Percentiles rank a stretch among this genome's conserved stretches.
These are phyloP conservation scores for Aureobasidium sp. DNA, from an alignment of 2,329 filamentous ascomycete genomes.

Conservation along the genomic window DNA sequence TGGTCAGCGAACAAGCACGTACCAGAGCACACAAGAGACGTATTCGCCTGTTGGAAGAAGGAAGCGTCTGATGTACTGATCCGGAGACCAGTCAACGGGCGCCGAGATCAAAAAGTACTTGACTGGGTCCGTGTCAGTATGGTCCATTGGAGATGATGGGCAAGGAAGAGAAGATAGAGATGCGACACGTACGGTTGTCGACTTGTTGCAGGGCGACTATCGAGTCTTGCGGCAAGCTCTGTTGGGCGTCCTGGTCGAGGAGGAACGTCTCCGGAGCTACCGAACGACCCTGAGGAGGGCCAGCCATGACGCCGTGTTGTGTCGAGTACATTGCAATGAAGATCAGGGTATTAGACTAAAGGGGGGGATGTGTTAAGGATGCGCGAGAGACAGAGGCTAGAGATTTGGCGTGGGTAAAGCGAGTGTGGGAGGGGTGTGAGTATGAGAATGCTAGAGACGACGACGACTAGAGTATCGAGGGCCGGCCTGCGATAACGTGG, in stretches of 20 bases:
- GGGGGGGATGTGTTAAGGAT: not conserved
- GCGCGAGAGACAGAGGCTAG: too few relatives aligned
- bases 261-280: conserved; percentile 96
- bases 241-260: conserved; percentile 93
- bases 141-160: not conserved
- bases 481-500: conserved; percentile 10
- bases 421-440: conserved; percentile 2
- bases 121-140: conserved; percentile 51
- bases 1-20: conserved; percentile 21
- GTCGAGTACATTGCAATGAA: conserved; percentile 38
- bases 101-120: conserved; percentile 99
- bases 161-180: not conserved
- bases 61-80: conserved; percentile 95
- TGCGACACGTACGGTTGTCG: conserved; percentile 69
- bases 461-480: conserved; percentile 7
- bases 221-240: conserved; percentile 90
- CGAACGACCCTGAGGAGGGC: conserved; percentile 60
- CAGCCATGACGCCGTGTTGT: conserved; percentile 69
- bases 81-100: conserved; percentile 92
- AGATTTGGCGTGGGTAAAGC: not conserved
- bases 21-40: conserved; percentile 95
- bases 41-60: conserved; percentile 96
- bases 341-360: conserved; percentile 4
- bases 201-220: conserved; percentile 97
- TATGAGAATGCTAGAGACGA: not conserved